Percentiles rank a stretch among this genome's conserved stretches.
Conservation (phyloP, 768 basidiomycete genomes). For the Megacollybia marginata region DNA sequence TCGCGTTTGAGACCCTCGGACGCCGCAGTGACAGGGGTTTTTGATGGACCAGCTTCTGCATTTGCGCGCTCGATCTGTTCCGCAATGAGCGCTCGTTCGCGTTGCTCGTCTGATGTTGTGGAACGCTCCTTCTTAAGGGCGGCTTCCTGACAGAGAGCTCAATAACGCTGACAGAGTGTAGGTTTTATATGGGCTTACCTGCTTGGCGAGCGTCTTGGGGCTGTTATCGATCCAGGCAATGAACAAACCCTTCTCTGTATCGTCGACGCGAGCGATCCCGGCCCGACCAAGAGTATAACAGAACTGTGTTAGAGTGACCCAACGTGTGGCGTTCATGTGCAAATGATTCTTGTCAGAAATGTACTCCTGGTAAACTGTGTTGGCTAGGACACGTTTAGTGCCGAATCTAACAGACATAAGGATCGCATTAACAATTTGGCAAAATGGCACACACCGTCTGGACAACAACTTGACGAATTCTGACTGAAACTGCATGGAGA, state of each 20-base stretch:
- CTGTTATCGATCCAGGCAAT: conserved; percentile 96
- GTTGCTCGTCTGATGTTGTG: conserved; percentile 89
- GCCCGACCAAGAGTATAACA: conserved; percentile 79
- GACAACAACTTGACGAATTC: conserved; percentile 91
- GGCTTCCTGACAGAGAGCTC: conserved; percentile 51
- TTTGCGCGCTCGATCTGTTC: conserved; percentile 92
- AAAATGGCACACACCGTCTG: conserved; percentile 47
- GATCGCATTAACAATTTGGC: conserved; percentile 1
- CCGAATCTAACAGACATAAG: conserved; percentile 54
- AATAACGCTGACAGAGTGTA: too few species aligned
- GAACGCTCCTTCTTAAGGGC: conserved; percentile 87
- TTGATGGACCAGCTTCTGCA: conserved; percentile 35
- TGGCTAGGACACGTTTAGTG: conserved; percentile 91
- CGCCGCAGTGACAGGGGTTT: conserved; percentile 28
- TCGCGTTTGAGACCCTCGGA: conserved; percentile 63
- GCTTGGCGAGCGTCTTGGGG: conserved; percentile 89
- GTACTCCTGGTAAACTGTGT: conserved; percentile 96
- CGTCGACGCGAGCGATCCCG: conserved; percentile 89
- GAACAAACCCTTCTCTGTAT: conserved; percentile 99
- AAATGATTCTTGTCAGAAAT: conserved; percentile 90
- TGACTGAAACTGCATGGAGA: conserved; percentile 80
- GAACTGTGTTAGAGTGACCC: conserved; percentile 98
- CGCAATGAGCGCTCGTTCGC: conserved; percentile 81
- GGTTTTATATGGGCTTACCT: too few species aligned
- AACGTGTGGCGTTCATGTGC: conserved; percentile 98